A percentile compares a stretch with the other conserved stretches of the same genome.
Conservation (phyloP, 2,329 filamentous ascomycete species). For the Curvularia lunata region DNA sequence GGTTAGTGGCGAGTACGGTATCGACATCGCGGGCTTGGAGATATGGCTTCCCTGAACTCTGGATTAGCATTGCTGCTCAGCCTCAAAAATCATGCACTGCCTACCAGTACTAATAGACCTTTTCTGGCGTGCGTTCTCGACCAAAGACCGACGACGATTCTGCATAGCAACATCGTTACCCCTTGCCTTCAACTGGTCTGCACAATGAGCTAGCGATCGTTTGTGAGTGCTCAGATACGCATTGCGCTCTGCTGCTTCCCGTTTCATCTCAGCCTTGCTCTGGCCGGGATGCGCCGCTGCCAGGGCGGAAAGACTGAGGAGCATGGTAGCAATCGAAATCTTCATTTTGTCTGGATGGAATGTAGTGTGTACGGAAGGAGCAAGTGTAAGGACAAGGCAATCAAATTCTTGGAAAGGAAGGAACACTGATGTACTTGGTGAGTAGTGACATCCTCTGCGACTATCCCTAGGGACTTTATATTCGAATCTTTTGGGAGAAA, state of each 20-base stretch:
- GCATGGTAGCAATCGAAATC: neutral
- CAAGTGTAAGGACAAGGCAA: neutral
- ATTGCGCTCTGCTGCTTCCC: neutral
- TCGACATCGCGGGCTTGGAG: slow-evolving; percentile 39
- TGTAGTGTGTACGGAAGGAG: neutral
- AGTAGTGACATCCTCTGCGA: neutral
- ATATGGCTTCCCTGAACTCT: slow-evolving; percentile 30
- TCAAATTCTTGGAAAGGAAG: neutral
- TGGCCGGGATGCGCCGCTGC: neutral
- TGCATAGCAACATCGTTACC: slow-evolving; percentile 3
- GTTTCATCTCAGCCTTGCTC: slow-evolving; percentile 8
- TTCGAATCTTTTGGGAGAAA: neutral
- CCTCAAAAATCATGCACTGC: neutral
- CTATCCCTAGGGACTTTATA: neutral
- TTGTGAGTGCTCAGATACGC: neutral
- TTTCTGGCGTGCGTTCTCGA: slow-evolving; percentile 51
- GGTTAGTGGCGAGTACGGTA: slow-evolving; percentile 37
- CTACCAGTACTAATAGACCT: slow-evolving; percentile 28
- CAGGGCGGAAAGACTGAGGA: neutral
- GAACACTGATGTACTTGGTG: neutral
- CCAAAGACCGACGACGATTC: slow-evolving; percentile 50
- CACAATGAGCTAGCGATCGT: slow-evolving; percentile 2
- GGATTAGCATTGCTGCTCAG: slow-evolving; percentile 10
- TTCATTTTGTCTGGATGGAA: neutral
- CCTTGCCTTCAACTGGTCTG: neutral